Evolutionary conservation across 2,329 filamentous ascomycete genomes (phyloP).

Genomic region (Nothopassalora personata): DNA sequence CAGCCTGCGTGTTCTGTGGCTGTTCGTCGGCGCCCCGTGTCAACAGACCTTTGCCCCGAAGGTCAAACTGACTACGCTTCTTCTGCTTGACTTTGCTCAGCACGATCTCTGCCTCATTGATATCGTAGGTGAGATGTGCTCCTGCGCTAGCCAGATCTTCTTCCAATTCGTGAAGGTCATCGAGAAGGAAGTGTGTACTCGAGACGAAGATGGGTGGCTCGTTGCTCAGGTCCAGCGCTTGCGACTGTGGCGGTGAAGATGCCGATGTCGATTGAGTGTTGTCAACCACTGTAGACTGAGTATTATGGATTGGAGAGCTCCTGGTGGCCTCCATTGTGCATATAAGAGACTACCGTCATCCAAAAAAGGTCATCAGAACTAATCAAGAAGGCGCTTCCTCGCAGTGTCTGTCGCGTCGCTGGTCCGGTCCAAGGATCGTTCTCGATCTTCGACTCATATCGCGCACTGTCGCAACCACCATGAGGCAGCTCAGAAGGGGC

Average conservation of each 20-base stretch:
- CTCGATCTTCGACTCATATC: neutral
- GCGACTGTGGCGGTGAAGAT: neutral
- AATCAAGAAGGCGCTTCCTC: neutral
- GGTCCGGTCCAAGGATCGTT: neutral
- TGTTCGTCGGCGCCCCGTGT: constrained; percentile 33
- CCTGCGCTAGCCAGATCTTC: constrained; percentile 52
- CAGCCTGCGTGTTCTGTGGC: neutral
- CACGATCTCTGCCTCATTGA: constrained; percentile 66
- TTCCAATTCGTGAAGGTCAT: constrained; percentile 60
- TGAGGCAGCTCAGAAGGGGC: neutral
- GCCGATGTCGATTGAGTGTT: neutral
- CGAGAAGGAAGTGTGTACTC: constrained; percentile 59
- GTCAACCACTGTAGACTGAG: neutral
- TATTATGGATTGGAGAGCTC: neutral
- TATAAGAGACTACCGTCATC: neutral
- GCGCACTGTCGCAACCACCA: neutral
- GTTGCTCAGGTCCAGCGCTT: constrained; percentile 37
- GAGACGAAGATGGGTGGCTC: constrained; percentile 69
- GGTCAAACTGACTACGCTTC: constrained; percentile 69
- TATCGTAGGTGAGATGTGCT: constrained; percentile 63
- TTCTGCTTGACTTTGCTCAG: constrained; percentile 67
- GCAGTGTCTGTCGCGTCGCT: constrained; percentile 2
- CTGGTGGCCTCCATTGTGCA: neutral
- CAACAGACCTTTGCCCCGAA: constrained; percentile 60
- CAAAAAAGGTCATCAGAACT: neutral